These are phyloP conservation scores for Populus hybrid DNA, from an alignment of 441 rosid species.

Conservation along the genomic window DNA sequence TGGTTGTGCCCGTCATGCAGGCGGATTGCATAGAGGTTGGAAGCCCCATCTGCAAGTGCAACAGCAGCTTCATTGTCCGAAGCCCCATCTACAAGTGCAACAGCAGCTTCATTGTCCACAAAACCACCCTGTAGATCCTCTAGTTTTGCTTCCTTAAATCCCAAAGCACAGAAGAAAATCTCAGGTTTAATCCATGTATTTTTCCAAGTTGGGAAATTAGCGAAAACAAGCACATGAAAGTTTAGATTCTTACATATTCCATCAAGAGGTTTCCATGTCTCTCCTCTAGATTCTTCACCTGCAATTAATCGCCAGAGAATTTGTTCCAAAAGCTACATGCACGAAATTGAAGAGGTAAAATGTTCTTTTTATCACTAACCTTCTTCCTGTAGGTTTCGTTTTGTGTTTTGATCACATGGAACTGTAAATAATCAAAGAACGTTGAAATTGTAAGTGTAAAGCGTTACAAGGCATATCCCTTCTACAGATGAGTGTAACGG, in stretches of 20 bases:
- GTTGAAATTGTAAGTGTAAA: not conserved
- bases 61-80: conserved; percentile 26
- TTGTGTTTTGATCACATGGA: conserved; percentile 44
- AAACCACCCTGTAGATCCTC: conserved; percentile 41
- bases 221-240: not conserved
- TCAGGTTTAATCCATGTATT: too few relatives aligned
- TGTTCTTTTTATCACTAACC: conserved; percentile 24
- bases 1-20: conserved; percentile 25
- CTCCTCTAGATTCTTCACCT: conserved; percentile 47
- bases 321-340: not conserved
- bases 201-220: not conserved
- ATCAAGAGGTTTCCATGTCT: conserved; percentile 37
- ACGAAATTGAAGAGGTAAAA: not conserved
- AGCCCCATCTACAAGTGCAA: conserved; percentile 32
- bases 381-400: conserved; percentile 44
- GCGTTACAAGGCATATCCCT: not conserved
- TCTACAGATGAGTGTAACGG: not conserved
- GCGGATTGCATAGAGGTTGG: conserved; percentile 36
- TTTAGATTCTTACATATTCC: conserved; percentile 32
- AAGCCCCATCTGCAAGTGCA: conserved; percentile 32
- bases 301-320: not conserved
- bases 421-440: conserved; percentile 26
- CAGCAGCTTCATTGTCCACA: conserved; percentile 36
- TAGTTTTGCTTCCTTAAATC: conserved; percentile 34
- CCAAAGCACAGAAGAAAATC: not conserved